Evolutionary conservation across 805 yeast genomes (phyloP), one percentile per base, ranked within the genome.

Genomic region (Candida cerambycidarum): DNA sequence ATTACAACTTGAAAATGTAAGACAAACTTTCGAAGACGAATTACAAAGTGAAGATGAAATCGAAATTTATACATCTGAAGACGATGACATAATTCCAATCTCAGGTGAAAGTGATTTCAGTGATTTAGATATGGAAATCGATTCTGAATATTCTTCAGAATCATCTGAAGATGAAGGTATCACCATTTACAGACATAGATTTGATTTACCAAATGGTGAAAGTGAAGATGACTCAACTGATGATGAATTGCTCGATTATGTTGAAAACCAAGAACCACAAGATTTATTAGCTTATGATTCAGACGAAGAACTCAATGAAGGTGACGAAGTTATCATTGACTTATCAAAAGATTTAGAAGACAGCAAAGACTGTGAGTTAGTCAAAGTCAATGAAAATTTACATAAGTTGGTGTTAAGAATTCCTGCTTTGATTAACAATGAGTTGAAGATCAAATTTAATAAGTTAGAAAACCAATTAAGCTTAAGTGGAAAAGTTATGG

Each of bases 361-460:
- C 54, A 63, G 71, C 31, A 69, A 69, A 47, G 76, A 70, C 55
- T 69, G 71, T 51, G 75, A 70, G 55, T 60, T 69, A 45, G 54
- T 58, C 19, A 64, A 69, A 50, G 49, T 65, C 16, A 67, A 67
- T 42, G 71, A 67, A 29, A 56, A 63, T 44, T 60, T 62, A 12
- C 69, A 68, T 54, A 66, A 67, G 49, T 62, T 70, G 53, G 61
- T 57, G 44, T 56, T 70, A 46, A 63, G 75, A 53, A 64, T 70
- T 35, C 76, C 76, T 10, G 61, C 72, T 6, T 52, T 70, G 32
- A 59, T 62, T 41, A 61, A 61, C 52, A 72, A 69, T 35, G 73
- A 67, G 52, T 56, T 67, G 48, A 66, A 64, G 43, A 55, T 70
- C 39, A 64, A 64, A 42, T 70, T 67, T 54, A 55, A 60, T 50